Evolutionary conservation across 2,329 filamentous ascomycete genomes (phyloP), one percentile per base, ranked within the genome.

Genomic region (Xylariaceae sp.): DNA sequence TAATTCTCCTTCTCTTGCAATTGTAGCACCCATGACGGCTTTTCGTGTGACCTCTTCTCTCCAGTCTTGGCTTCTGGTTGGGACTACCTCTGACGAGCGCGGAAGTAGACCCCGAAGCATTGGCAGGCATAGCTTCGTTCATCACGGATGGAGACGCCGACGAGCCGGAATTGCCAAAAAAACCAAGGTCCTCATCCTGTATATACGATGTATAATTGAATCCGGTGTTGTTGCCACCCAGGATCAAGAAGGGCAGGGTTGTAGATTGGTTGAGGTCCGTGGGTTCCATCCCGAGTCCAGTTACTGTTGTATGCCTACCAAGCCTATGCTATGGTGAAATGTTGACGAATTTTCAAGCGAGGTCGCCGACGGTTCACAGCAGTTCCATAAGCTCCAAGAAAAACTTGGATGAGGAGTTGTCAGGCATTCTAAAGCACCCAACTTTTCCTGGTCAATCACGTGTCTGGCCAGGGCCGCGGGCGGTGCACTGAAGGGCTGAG

Each of bases 1-100:
- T 88, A 70, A 88, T 87, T 60, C 85, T 80, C 47, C 85, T 75
- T 58, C 81, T 77, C 72, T 88, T 88, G 74, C 86, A 88, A 69
- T 86, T 86, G 71, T 81, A 88, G 72, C 86, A 88, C 7, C 85
- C 86, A 13, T 81, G 76, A 23, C 86, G 78, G 54, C 83, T 86
- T 71, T 88, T 88, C 9, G 83, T 87, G 63, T 88, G 86, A 0
- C 85, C 84, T 62, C 83, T 79, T 57, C 85, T 74, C 69, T 83
- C 82, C 30, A 80, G 63, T 50, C 77, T 74, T 64, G 76, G 75
- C 65, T 71, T 77, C 53, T 70, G 69, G 39, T 50, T 56, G 17
- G 56, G 56, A 39, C 57, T 61, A 11, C 57, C 57, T 44, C 35
- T 58, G n/a, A 59, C 44, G 7, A 58, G 35, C 3, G 63, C 50